Evolutionary conservation across 176 grass and related monocot species (phyloP), one percentile per base, ranked within the genome.

Genomic region (Neostapfia colusana): DNA sequence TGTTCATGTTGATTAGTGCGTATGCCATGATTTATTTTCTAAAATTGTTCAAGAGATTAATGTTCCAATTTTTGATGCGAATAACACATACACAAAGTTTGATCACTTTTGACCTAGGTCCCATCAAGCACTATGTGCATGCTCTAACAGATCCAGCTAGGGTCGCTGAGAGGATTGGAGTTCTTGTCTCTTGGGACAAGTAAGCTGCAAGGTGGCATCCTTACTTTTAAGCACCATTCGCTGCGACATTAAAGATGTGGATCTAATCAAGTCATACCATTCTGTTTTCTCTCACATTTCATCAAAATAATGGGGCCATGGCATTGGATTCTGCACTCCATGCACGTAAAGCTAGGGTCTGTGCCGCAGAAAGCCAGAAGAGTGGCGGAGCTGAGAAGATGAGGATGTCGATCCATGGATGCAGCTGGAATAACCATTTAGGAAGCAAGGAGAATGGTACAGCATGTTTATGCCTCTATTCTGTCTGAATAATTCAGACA

Each of bases 31-130:
- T n/a, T n/a, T n/a, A n/a, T n/a, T n/a, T n/a, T n/a, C n/a, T n/a
- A n/a, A n/a, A n/a, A n/a, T n/a, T n/a, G n/a, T n/a, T n/a, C n/a
- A n/a, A n/a, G n/a, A n/a, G n/a, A n/a, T n/a, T n/a, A n/a, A n/a
- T n/a, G n/a, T n/a, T n/a, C n/a, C n/a, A n/a, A n/a, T n/a, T n/a
- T 45, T 69, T 49, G 66, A 49, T 72, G 49, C 56, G 79, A 38
- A 34, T 31, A 50, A 48, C 13, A 46, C 49, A 43, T 26, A 15
- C 8, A 8, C 8, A 61, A 88, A 85, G 89, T 71, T 16, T 42
- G 21, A 6, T 63, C 26, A 69, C 82, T 91, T 91, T 91, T 82
- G 83, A 82, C 69, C 48, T 83, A 75, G 85, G 75, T 68, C 81
- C 54, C 75, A 74, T 88, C 69, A 79, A 79, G 55, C 43, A 75